Percentiles rank a stretch among this genome's conserved stretches.
phyloP scores from a whole-genome alignment of 2,329 filamentous ascomycete genomes.

The Onygenales sp. region DNA sequence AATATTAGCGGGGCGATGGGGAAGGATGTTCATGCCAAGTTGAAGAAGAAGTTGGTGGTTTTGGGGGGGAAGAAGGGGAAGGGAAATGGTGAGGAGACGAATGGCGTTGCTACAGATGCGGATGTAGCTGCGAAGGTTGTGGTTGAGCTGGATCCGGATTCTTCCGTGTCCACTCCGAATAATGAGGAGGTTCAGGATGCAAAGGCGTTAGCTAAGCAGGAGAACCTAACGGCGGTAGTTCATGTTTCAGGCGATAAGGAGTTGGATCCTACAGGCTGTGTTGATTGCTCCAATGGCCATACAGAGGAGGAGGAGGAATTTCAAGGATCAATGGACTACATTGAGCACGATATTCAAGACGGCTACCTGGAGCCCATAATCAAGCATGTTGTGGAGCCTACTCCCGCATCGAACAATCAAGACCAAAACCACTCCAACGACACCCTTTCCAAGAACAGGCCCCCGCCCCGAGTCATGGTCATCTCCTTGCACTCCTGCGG shows the following conservation, averaged over 20 bases:
- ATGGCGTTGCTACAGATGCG: neutral
- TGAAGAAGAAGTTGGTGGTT: conserved; percentile 63
- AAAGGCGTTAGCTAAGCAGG: neutral
- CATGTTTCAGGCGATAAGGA: neutral
- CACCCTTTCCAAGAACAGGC: conserved; percentile 4
- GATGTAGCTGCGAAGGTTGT: conserved; percentile 3
- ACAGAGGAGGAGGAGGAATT: neutral
- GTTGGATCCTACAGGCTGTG: neutral
- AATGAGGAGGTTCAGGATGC: neutral
- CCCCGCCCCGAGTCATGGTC: conserved; percentile 58
- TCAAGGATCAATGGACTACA: conserved; percentile 31
- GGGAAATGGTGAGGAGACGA: conserved; percentile 12
- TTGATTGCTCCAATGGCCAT: neutral
- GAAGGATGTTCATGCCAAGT: conserved; percentile 72
- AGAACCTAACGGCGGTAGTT: neutral
- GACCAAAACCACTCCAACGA: neutral
- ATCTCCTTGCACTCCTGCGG: conserved; percentile 96
- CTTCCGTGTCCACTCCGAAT: conserved; percentile 3
- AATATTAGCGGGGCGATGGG: conserved; percentile 79
- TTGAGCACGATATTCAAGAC: conserved; percentile 36
- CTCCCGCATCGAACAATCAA: neutral
- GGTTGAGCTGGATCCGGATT: conserved; percentile 1
- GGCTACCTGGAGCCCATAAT: conserved; percentile 33
- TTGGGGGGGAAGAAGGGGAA: conserved; percentile 69
- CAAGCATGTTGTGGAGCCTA: conserved; percentile 21